Evolutionary conservation across 2,329 filamentous ascomycete genomes (phyloP).

Genomic region (Thielaviopsis ethacetica): DNA sequence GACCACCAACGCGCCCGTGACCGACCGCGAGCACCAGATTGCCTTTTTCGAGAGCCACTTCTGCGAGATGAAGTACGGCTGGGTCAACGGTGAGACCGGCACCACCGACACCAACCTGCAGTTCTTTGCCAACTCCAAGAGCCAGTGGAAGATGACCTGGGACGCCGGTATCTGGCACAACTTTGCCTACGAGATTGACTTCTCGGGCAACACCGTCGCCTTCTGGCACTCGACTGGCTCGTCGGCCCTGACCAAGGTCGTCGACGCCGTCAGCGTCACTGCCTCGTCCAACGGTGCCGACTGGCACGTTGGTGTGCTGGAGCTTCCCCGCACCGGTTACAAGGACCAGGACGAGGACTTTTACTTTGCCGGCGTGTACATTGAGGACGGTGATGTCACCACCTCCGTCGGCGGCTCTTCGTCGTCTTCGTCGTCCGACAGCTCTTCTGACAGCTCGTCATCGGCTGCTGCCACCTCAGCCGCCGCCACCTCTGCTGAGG

Average conservation of each 20-base stretch:
- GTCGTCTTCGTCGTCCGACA: background rate
- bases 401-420: conserved; percentile 15
- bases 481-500: background rate
- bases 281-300: conserved; percentile 52
- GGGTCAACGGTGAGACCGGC: conserved; percentile 30
- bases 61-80: conserved; percentile 57
- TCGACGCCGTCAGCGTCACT: conserved; percentile 40
- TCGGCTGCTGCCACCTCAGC: background rate
- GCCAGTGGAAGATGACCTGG: conserved; percentile 47
- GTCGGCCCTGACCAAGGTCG: conserved; percentile 38
- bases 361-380: conserved; percentile 56
- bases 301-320: conserved; percentile 56
- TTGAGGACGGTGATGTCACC: conserved; percentile 32
- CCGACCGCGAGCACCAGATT: conserved; percentile 50
- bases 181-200: conserved; percentile 57
- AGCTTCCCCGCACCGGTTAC: conserved; percentile 41
- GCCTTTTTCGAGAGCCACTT: conserved; percentile 53
- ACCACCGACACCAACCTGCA: conserved; percentile 37
- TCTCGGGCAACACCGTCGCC: conserved; percentile 41
- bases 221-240: conserved; percentile 55
- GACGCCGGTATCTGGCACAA: conserved; percentile 56
- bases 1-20: conserved; percentile 41
- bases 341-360: conserved; percentile 44
- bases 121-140: conserved; percentile 45
- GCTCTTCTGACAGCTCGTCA: background rate